Evolutionary conservation across 306 rosid genomes (phyloP), one percentile per base, ranked within the genome.

Genomic region (Cucumis hystrix): DNA sequence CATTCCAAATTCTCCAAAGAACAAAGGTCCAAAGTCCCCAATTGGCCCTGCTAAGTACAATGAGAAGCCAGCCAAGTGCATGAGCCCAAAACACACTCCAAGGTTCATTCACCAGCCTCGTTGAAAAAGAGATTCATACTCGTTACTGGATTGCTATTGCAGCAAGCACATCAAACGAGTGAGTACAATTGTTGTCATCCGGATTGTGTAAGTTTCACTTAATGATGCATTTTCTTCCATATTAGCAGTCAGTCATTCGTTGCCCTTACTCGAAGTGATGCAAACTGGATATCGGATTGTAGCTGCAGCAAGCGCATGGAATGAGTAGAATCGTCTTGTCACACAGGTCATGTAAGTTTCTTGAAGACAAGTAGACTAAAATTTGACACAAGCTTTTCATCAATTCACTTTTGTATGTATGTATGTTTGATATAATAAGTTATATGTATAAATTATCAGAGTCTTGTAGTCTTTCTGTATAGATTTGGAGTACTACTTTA

Each of bases 31-130:
- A 20, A 80, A 52, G 62, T 83, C 85, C 5, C 84, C 83, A 4
- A 66, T 20, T 30, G 83, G 71, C 39, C 70, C 77, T 64, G 78
- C 83, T 66, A 85, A 82, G 81, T 81, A 79, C 77, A 78, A 41
- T 41, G 83, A 82, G 78, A 89, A 87, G 85, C 82, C 93, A 68
- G 74, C 84, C 61, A 83, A 84, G 75, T 37, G 67, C 49, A 83
- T 80, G 76, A 85, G 86, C 76, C 60, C 86, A 4, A 87, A 80
- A 73, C 54, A 72, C 43, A 49, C 83, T 30, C 84, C 88, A 33
- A 85, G 64, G 57, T 49, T 84, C 59, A 89, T 89, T 74, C 86
- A 87, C 35, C 91, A 89, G 79, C 93, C 93, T 76, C 93, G 86
- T 65, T 85, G 78, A 85, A 79, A 57, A 15, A 72, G 23, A 54